Evolutionary conservation across 768 basidiomycete species (phyloP).

Genomic region (Lactarius sanguifluus): DNA sequence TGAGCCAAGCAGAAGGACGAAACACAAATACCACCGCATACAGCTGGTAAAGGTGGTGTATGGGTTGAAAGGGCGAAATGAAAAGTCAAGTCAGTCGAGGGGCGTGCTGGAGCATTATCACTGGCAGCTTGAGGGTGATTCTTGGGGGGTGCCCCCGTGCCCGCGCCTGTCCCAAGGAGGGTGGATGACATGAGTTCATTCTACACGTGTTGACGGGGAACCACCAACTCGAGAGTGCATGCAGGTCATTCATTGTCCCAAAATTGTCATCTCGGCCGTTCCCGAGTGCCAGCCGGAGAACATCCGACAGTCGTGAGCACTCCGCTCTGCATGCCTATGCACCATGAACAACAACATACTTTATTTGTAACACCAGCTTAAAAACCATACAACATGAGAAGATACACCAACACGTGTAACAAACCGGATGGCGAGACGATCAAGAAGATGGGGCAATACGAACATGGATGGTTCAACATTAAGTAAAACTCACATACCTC

Average conservation of each 20-base stretch:
- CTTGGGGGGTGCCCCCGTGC: conserved; percentile 7
- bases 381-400: conserved; percentile 16
- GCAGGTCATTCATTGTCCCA: background rate
- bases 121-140: background rate
- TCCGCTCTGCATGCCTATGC: too few species aligned
- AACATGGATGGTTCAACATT: conserved; percentile 3
- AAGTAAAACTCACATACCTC: conserved; percentile 25
- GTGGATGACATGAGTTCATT: conserved; percentile 6
- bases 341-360: conserved; percentile 16
- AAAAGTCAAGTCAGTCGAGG: background rate
- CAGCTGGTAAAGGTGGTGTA: background rate
- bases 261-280: background rate
- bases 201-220: conserved; percentile 22
- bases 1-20: conserved; percentile 1
- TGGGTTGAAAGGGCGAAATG: background rate
- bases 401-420: conserved; percentile 9
- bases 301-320: background rate
- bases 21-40: conserved; percentile 20
- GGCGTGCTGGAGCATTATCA: conserved; percentile 7
- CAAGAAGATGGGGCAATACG: conserved; percentile 4
- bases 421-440: conserved; percentile 8
- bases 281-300: background rate
- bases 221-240: background rate
- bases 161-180: background rate
- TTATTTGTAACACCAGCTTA: conserved; percentile 19